Base-by-base conservation (phyloP, 352 stramenopile species). In the Globisporangium mamillatum region DNA sequence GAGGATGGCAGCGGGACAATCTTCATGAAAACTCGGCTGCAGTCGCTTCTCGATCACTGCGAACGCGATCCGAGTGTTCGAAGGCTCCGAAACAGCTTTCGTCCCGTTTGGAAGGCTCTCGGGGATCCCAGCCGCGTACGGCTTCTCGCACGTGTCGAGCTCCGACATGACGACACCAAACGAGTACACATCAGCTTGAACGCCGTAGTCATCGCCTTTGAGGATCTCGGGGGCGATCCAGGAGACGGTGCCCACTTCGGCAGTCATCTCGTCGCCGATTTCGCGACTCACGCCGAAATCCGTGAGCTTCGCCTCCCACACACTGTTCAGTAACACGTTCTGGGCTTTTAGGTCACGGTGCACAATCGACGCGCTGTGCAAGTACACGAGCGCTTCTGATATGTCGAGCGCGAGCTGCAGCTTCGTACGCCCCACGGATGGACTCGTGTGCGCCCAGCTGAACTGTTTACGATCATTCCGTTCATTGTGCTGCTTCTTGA, bases 151-250 rank as follows among this genome's bases (percentile, higher is more conserved):
- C 32, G 78, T 84, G 63, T 86, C 78, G 20, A 88, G 44, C 66
- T 86, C 80, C 14, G 67, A 77, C 75, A 89, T 74, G 8, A 89
- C 48, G 1, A 86, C 70, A 3, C 80, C 80, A 57, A 89, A 86
- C 36, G 78, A 87, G 64, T 89, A 89, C 57, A 89, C 81, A 60
- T 89, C 80, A 9, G 75, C 77, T 44, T 75, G 70, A 41, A 84
- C 74, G 34, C 75, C 74, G 64, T 89, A 89, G 52, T 67, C 68
- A 20, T 74, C 76, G 20, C 75, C 80, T 41, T 76, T 78, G 24
- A 89, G 77, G 29, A 89, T 72, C 67, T 89, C 78, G 0, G 80
- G 80, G 0, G 80, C 80, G 57, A 86, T 89, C 80, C 80, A 89
- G 18, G 76, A 69, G 1, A 81, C 75, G 4, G 80, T 89, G 4